phyloP scores from a whole-genome alignment of 805 yeast genomes.

The Metahyphopichia silvanorum region DNA sequence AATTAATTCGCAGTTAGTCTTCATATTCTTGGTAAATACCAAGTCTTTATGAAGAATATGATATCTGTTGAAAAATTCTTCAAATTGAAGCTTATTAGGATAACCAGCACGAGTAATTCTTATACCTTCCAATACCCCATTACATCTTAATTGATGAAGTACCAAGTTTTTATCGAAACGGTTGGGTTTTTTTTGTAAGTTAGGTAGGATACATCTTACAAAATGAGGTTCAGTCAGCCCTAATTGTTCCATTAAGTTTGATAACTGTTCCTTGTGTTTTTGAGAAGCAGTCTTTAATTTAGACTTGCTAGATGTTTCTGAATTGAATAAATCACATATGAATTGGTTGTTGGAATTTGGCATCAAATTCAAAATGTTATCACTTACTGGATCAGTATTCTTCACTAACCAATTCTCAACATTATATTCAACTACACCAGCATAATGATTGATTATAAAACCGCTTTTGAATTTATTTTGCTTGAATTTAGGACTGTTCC shows the following conservation, averaged over 20 bases:
- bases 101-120: conserved; percentile 96
- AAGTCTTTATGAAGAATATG: conserved; percentile 55
- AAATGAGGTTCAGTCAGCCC: conserved; percentile 89
- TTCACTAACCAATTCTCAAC: conserved; percentile 92
- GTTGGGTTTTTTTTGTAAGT: conserved; percentile 66
- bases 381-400: conserved; percentile 90
- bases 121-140: conserved; percentile 97
- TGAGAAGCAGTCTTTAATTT: conserved; percentile 68
- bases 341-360: conserved; percentile 55
- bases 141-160: conserved; percentile 86
- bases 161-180: conserved; percentile 73
- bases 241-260: conserved; percentile 66
- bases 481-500: conserved; percentile 48
- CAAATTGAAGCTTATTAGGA: conserved; percentile 86
- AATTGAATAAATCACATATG: conserved; percentile 52
- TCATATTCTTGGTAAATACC: conserved; percentile 46
- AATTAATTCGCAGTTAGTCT: conserved; percentile 66
- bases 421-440: conserved; percentile 92
- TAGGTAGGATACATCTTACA: conserved; percentile 94
- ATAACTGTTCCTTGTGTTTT: conserved; percentile 83
- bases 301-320: no score
- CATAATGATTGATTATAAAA: conserved; percentile 86
- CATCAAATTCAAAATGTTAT: conserved; percentile 61
- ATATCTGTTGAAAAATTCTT: conserved; percentile 75
- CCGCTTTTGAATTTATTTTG: conserved; percentile 75